These are phyloP conservation scores for Smithsoniella earleae DNA, from an alignment of 163 green algal species.

Conservation along the genomic window DNA sequence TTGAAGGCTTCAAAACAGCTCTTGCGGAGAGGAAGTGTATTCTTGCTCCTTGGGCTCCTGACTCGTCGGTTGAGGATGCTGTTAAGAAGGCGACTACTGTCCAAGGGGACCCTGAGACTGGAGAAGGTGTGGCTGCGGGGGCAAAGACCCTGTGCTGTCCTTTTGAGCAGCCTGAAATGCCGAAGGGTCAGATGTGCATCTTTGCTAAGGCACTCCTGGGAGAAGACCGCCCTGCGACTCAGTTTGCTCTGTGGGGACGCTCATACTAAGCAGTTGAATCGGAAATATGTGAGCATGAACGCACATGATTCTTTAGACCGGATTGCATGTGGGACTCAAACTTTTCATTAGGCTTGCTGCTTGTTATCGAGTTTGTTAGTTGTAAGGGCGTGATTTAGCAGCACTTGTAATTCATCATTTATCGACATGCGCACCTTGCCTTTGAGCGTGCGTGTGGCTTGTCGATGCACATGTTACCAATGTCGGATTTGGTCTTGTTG, in stretches of 20 bases:
- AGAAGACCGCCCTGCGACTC: constrained; percentile 83
- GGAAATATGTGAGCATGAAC: too few species aligned
- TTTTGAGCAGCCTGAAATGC: constrained; percentile 77
- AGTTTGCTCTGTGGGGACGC: constrained; percentile 88
- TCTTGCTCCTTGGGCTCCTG: constrained; percentile 10
- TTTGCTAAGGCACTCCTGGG: constrained; percentile 55
- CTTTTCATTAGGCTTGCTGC: too few species aligned
- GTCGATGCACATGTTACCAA: too few species aligned
- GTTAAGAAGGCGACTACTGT: constrained; percentile 71
- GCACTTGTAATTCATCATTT: too few species aligned
- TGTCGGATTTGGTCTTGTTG: too few species aligned
- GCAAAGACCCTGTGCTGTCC: constrained; percentile 97
- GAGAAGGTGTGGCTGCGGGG: constrained; percentile 61
- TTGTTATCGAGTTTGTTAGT: too few species aligned
- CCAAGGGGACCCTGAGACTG: constrained; percentile 39
- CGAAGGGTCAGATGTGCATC: constrained; percentile 72
- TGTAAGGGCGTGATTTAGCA: too few species aligned
- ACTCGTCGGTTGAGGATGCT: constrained; percentile 72
- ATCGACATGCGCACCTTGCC: too few species aligned
- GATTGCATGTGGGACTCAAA: too few species aligned
- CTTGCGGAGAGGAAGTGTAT: constrained; percentile 17
- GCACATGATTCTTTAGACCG: too few species aligned
- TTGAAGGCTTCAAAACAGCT: constrained; percentile 6
- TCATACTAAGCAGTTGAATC: constrained; percentile 88
- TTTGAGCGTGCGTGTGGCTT: too few species aligned